Percentiles rank a stretch among this genome's conserved stretches.
Evolutionary conservation across 768 basidiomycete species (phyloP).

Genomic region (Lactarius quietus): DNA sequence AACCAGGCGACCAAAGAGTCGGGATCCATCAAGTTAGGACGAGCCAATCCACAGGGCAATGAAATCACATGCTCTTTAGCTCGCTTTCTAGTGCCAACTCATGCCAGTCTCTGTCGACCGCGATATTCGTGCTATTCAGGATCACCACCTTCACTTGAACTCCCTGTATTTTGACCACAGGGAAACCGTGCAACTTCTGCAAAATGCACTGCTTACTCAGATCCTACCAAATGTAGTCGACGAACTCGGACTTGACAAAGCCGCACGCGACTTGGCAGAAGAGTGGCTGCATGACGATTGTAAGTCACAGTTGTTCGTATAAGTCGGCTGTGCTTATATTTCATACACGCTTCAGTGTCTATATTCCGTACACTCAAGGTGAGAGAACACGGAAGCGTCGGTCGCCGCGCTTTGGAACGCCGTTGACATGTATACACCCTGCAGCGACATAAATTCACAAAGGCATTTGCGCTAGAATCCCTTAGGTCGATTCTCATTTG

Average conservation of each 20-base stretch:
- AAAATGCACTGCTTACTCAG: conserved; percentile 49
- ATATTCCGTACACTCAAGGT: conserved; percentile 51
- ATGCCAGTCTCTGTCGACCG: not conserved
- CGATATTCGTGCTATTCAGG: conserved; percentile 14
- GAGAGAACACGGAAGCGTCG: not conserved
- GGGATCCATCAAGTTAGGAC: not conserved
- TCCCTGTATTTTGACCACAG: conserved; percentile 50
- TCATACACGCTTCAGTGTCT: conserved; percentile 28
- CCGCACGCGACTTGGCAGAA: conserved; percentile 47
- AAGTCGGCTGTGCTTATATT: not conserved
- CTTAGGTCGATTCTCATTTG: conserved; percentile 53
- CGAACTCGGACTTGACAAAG: conserved; percentile 50
- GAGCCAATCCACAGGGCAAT: not conserved
- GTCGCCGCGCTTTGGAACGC: not conserved
- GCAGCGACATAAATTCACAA: conserved; percentile 66
- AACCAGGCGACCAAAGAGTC: conserved; percentile 50
- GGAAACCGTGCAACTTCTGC: conserved; percentile 45
- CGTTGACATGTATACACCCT: conserved; percentile 17
- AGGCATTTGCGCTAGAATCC: conserved; percentile 58
- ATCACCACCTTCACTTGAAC: conserved; percentile 44
- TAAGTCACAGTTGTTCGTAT: conserved; percentile 36
- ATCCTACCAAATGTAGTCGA: conserved; percentile 57
- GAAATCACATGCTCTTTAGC: not conserved
- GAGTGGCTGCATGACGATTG: conserved; percentile 67
- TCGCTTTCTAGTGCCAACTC: not conserved